A percentile compares a stretch with the other conserved stretches of the same genome.
Conservation (phyloP, 1,284 basidiomycete species). For the Cryptococcus floricola region DNA sequence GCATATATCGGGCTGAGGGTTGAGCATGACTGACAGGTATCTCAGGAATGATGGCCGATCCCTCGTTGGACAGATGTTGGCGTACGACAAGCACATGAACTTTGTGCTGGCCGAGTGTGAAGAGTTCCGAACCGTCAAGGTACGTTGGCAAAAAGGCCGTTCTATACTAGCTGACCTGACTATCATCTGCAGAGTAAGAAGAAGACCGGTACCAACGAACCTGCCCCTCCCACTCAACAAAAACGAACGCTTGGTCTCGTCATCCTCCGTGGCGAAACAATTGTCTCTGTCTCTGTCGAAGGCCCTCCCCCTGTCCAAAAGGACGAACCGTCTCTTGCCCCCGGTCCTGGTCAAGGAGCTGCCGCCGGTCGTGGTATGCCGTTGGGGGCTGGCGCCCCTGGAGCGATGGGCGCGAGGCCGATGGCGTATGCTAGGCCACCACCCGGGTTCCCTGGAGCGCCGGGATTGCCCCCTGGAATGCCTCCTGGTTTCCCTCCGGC, state of each 20-base stretch:
- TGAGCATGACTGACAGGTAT: not conserved
- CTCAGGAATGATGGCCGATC: constrained; percentile 83
- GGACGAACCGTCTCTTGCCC: constrained; percentile 63
- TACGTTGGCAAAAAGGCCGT: constrained; percentile 5
- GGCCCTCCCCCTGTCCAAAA: constrained; percentile 95
- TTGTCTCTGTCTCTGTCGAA: constrained; percentile 92
- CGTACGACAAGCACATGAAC: constrained; percentile 99
- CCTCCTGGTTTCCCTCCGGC: constrained; percentile 46
- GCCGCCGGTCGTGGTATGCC: constrained; percentile 97
- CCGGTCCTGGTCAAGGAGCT: constrained; percentile 88
- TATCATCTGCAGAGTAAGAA: constrained; percentile 43
- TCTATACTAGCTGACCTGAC: not conserved
- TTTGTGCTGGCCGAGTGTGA: constrained; percentile 96
- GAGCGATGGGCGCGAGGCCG: constrained; percentile 71
- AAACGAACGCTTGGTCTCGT: constrained; percentile 94
- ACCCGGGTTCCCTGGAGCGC: constrained; percentile 61
- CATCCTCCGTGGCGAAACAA: constrained; percentile 92
- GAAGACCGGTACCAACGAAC: constrained; percentile 48
- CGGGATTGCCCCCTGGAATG: constrained; percentile 53
- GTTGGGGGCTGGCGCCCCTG: constrained; percentile 72
- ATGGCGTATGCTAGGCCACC: constrained; percentile 66
- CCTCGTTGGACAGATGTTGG: constrained; percentile 96
- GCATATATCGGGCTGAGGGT: not conserved
- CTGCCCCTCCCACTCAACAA: constrained; percentile 84
- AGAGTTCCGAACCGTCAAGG: constrained; percentile 80